A percentile compares a stretch with the other conserved stretches of the same genome.
phyloP scores from a whole-genome alignment of 164 flowering plant species.

The Euptelea pleiosperma region DNA sequence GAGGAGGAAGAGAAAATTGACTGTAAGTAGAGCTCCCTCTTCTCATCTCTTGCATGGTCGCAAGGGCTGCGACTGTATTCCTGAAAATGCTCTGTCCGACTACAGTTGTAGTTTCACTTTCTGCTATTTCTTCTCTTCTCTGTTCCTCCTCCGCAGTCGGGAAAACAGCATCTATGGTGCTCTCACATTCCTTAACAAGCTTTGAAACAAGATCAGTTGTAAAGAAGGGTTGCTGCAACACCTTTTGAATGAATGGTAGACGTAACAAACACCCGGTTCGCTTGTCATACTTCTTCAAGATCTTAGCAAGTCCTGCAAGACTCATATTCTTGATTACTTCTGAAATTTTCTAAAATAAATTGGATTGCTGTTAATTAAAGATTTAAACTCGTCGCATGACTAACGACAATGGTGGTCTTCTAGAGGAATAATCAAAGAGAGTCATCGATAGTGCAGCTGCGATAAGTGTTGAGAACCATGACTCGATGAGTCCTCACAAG shows the following conservation, averaged over 20 bases:
- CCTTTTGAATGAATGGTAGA: slow-evolving; percentile 65
- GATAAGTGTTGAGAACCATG: no score
- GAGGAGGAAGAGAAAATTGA: slow-evolving; percentile 73
- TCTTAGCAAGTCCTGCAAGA: slow-evolving; percentile 72
- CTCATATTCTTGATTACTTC: background rate
- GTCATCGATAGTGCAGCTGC: no score
- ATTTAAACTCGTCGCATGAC: no score
- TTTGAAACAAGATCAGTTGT: slow-evolving; percentile 63
- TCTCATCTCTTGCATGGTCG: slow-evolving; percentile 72
- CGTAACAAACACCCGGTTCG: slow-evolving; percentile 68
- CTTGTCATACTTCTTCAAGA: slow-evolving; percentile 89
- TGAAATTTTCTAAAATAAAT: background rate
- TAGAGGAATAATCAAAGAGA: no score
- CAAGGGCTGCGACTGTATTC: slow-evolving; percentile 68
- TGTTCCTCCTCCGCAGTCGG: slow-evolving; percentile 23
- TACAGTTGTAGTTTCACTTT: slow-evolving; percentile 21
- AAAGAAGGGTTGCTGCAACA: slow-evolving; percentile 73
- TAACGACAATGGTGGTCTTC: no score
- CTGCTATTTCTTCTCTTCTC: slow-evolving; percentile 1
- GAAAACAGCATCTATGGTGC: slow-evolving; percentile 53
- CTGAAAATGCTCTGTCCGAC: slow-evolving; percentile 55
- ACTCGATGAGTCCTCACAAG: no score
- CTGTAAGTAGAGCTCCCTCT: slow-evolving; percentile 81
- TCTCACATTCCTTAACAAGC: slow-evolving; percentile 75
- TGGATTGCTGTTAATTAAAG: no score